Base-by-base conservation (phyloP, 257 asterid genomes). In the Asclepias syriaca region DNA sequence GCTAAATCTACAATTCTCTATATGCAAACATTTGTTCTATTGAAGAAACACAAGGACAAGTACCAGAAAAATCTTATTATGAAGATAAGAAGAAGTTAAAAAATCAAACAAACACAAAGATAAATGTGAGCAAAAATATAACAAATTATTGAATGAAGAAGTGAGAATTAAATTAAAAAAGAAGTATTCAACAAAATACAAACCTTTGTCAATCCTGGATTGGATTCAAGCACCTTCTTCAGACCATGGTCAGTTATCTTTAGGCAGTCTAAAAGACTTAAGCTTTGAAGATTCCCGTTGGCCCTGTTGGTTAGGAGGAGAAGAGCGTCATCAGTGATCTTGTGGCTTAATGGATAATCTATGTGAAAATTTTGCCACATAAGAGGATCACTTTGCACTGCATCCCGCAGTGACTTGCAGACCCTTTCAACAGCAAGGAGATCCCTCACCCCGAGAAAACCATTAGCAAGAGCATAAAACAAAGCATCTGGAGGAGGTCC, bases 381-480 rank as follows among this genome's bases (percentile, higher is more conserved):
- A 78, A 83, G 90, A 48, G 96, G 85, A 71, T 93, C 93, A 46
- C 76, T 78, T 32, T n/a, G 88, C 68, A 93, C 95, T 6, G 84
- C 84, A 58, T 86, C 84, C 2, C 86, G 74, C 75, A 93, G 66
- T 0, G 88, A 57, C 81, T 82, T 90, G 86, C 96, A 93, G 74
- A 90, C 97, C 77, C 79, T 74, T 85, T 87, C 96, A 37, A 90
- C 74, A 27, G 90, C 75, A 40, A 90, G 85, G 53, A 90, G 93
- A 77, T 93, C 96, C 75, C 60, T 70, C 70, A 86, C 75, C 22
- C 84, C 85, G 56, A 93, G 88, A 82, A 83, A 82, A 72, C 81
- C 77, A 34, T 4, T 3, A 34, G 39, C 3, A 73, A 90, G 87
- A 77, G 87, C 88, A 73, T 74, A 84, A 54, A 75, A 74, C 66